phyloP scores from a whole-genome alignment of 148 eudicot genomes.

The Salicornia ramosissima region DNA sequence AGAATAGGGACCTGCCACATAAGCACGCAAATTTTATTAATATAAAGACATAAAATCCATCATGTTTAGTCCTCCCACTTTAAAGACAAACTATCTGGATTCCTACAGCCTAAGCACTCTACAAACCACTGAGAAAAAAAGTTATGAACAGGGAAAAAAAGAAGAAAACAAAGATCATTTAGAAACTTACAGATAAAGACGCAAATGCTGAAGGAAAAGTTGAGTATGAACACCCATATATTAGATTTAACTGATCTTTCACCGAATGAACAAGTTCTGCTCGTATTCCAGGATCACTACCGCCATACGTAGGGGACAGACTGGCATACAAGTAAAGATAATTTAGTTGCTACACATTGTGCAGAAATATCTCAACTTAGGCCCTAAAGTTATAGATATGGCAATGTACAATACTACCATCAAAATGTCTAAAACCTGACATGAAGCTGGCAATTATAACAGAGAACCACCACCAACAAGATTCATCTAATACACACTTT shows the following conservation, averaged over 20 bases:
- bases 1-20: too few species aligned
- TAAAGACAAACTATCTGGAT: too few species aligned
- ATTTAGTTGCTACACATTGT: slow-evolving; percentile 1
- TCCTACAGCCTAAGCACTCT: too few species aligned
- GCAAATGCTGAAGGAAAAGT: slow-evolving; percentile 76
- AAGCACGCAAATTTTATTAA: too few species aligned
- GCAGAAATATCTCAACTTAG: neutral
- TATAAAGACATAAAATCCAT: too few species aligned
- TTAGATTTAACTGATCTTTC: slow-evolving; percentile 69
- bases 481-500: too few species aligned
- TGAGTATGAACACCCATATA: slow-evolving; percentile 65
- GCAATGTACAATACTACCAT: too few species aligned
- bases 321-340: slow-evolving; percentile 29
- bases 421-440: neutral
- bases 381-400: too few species aligned
- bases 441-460: neutral
- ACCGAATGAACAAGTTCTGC: slow-evolving; percentile 78
- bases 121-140: too few species aligned
- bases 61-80: too few species aligned
- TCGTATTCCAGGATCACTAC: slow-evolving; percentile 70
- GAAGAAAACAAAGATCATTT: neutral
- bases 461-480: neutral
- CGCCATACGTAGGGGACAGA: slow-evolving; percentile 81
- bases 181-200: slow-evolving; percentile 61
- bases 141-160: neutral